Percentiles rank a stretch among this genome's conserved stretches.
These are phyloP conservation scores for Aspergillus olivimuriae DNA, from an alignment of 495 filamentous ascomycete species.

Conservation along the genomic window DNA sequence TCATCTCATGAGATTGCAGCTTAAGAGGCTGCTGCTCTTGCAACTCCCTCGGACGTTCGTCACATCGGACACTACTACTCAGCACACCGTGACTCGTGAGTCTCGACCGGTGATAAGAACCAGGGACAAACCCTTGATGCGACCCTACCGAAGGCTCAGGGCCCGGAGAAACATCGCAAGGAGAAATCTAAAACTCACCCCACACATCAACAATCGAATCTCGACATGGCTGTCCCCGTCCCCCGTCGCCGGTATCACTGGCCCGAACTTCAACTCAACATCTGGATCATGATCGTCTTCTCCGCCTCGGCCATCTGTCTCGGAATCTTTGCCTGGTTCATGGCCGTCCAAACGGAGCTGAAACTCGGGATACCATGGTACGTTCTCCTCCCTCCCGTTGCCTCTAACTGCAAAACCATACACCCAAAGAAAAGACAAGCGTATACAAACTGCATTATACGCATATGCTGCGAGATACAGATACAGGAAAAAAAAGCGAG, in stretches of 20 bases:
- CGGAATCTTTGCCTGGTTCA: slow-evolving; percentile 82
- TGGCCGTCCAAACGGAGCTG: slow-evolving; percentile 68
- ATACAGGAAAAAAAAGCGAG: too few species aligned
- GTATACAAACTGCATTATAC: too few species aligned
- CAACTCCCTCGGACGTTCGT: too few species aligned
- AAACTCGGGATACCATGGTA: slow-evolving; percentile 76
- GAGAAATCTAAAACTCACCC: slow-evolving; percentile 1
- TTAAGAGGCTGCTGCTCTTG: too few species aligned
- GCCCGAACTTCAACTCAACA: slow-evolving; percentile 86
- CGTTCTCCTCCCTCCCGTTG: slow-evolving; percentile 17
- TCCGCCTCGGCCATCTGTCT: slow-evolving; percentile 70
- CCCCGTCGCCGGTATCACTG: slow-evolving; percentile 74
- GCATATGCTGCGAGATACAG: too few species aligned
- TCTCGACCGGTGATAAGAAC: too few species aligned
- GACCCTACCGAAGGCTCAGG: too few species aligned
- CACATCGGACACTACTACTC: too few species aligned
- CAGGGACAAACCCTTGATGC: too few species aligned
- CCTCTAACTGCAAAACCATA: not conserved
- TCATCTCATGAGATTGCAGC: too few species aligned
- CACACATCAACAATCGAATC: not conserved
- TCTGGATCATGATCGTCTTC: slow-evolving; percentile 88
- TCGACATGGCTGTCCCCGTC: slow-evolving; percentile 20
- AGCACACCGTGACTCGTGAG: too few species aligned
- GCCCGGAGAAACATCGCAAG: not conserved
- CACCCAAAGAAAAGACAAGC: slow-evolving; percentile 2